Evolutionary conservation across 2,329 filamentous ascomycete species (phyloP), one percentile per base, ranked within the genome.

Genomic region (Zalaria obscura): DNA sequence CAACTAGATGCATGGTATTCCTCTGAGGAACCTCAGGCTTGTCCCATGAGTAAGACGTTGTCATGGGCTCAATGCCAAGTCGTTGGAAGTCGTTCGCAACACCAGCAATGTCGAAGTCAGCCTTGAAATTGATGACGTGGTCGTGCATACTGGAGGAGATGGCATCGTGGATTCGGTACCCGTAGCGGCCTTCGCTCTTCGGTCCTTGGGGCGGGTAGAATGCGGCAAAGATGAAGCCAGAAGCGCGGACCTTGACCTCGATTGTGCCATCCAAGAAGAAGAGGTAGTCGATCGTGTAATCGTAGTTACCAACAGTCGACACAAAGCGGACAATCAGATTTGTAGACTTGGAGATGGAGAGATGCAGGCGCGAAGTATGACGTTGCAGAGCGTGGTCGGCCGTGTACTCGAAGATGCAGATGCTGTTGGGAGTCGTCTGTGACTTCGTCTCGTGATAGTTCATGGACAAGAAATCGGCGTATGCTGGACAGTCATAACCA

Each of bases 371-470:
- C 0, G 63, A 60, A 10, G 58, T 62, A 50, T 76, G 73, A 1
- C 73, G 62, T 39, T 65, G 62, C 1, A 76, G 63, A 1, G 71
- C 64, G 48, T 64, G 68, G 35, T 67, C 67, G 1, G 67, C 55
- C 10, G 67, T 66, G 40, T 60, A 64, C 51, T 76, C 73, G 45
- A 76, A 76, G 27, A 76, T 44, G 48, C 75, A 79, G 35, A 78
- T 65, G 43, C 64, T 67, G 51, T 70, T 64, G 1, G 52, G 53
- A 40, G 73, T 67, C 0, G 61, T 66, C 41, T 61, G 55, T 0
- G 62, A 64, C 41, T 67, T 62, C 2, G 58, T 64, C 29, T 64
- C 60, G 3, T 62, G 60, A 42, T 66, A 69, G 3, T 61, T 60
- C 1, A 59, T 58, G 50, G 73, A 68, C 33, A 73, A 58, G 45